A percentile compares a stretch with the other conserved stretches of the same genome.
These are phyloP conservation scores for Cladosporium sp. DNA, from an alignment of 2,329 filamentous ascomycete species.

Conservation along the genomic window DNA sequence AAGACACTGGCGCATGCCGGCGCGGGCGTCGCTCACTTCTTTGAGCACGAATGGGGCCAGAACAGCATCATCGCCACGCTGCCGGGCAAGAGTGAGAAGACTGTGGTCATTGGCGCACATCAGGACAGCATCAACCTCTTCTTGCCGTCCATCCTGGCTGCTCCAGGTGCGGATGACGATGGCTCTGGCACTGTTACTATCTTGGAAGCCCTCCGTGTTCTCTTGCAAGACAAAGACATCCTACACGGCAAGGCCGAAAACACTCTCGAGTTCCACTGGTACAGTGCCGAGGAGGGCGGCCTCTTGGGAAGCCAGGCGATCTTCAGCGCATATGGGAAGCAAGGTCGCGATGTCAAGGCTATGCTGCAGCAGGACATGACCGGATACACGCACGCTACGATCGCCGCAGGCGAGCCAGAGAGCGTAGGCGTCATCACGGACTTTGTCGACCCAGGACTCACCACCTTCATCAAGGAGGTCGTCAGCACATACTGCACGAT, in stretches of 20 bases:
- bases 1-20: constrained; percentile 65
- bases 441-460: constrained; percentile 76
- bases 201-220: constrained; percentile 77
- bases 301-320: constrained; percentile 84
- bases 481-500: constrained; percentile 85
- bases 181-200: constrained; percentile 69
- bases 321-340: constrained; percentile 72
- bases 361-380: constrained; percentile 99
- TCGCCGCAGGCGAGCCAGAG: constrained; percentile 76
- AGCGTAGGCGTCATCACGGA: constrained; percentile 89
- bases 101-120: constrained; percentile 83
- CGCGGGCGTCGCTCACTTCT: constrained; percentile 66
- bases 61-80: constrained; percentile 87
- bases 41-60: constrained; percentile 81
- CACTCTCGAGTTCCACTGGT: constrained; percentile 96
- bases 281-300: constrained; percentile 83
- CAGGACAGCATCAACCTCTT: constrained; percentile 86
- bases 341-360: constrained; percentile 72
- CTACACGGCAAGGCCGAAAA: constrained; percentile 65
- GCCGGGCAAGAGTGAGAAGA: constrained; percentile 76
- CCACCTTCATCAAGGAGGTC: constrained; percentile 82
- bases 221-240: constrained; percentile 65
- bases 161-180: constrained; percentile 92
- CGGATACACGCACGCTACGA: constrained; percentile 74
- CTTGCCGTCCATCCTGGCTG: constrained; percentile 73